Evolutionary conservation across 148 eudicot species (phyloP).

Genomic region (Polygonum aviculare): DNA sequence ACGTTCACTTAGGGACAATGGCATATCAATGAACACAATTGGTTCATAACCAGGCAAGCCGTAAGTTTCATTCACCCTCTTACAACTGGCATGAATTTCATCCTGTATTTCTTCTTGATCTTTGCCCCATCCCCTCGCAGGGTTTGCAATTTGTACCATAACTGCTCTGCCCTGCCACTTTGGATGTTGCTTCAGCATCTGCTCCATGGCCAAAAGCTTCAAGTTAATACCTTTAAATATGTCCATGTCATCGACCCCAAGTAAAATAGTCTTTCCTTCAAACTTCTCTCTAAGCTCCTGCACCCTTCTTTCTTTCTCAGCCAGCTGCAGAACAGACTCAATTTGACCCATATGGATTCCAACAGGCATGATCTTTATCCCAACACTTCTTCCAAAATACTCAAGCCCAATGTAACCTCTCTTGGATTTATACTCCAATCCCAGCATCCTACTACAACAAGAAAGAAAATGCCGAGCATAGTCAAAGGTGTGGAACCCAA

Average conservation of each 20-base stretch:
- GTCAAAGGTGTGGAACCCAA: constrained; percentile 61
- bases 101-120: constrained; percentile 44
- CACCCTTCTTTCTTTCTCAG: constrained; percentile 33
- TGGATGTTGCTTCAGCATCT: constrained; percentile 39
- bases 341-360: constrained; percentile 63
- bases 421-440: constrained; percentile 52
- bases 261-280: constrained; percentile 41
- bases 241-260: constrained; percentile 62
- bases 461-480: constrained; percentile 62
- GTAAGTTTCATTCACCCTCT: constrained; percentile 30
- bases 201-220: constrained; percentile 46
- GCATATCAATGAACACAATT: constrained; percentile 36
- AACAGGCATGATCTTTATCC: constrained; percentile 50
- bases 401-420: constrained; percentile 59
- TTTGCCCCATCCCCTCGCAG: constrained; percentile 46
- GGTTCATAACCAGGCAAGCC: constrained; percentile 37
- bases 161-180: constrained; percentile 42
- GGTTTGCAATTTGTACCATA: constrained; percentile 45
- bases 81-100: constrained; percentile 33
- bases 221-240: constrained; percentile 54
- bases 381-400: constrained; percentile 48
- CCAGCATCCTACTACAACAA: constrained; percentile 59
- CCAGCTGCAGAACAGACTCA: constrained; percentile 30
- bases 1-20: constrained; percentile 36
- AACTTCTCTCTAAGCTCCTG: constrained; percentile 31